Conservation (phyloP, 768 basidiomycete species). For the Trametes coccinea region DNA sequence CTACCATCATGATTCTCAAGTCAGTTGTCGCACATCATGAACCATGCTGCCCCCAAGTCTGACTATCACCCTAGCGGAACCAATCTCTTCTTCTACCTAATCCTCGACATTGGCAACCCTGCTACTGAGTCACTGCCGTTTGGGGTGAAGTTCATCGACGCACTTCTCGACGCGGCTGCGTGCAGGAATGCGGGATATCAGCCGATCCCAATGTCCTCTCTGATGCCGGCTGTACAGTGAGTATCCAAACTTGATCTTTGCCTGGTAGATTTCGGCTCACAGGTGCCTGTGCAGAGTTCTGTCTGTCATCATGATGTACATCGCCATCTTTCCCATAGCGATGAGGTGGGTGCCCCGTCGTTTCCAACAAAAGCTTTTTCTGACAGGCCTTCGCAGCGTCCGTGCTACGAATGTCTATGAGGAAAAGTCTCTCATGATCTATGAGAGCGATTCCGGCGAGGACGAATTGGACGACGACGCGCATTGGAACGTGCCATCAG, state of each 20-base stretch:
- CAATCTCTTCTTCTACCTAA: constrained; percentile 82
- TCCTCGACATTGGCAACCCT: constrained; percentile 81
- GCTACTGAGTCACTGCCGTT: constrained; percentile 67
- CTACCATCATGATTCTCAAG: constrained; percentile 68
- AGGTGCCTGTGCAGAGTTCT: constrained; percentile 54
- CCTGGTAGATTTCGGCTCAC: neutral
- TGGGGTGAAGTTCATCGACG: constrained; percentile 66
- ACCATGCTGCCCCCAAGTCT: neutral
- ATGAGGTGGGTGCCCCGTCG: constrained; percentile 54
- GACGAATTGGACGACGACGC: constrained; percentile 48
- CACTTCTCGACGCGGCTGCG: constrained; percentile 72
- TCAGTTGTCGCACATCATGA: constrained; percentile 37
- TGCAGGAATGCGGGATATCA: constrained; percentile 88
- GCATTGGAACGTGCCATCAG: constrained; percentile 26
- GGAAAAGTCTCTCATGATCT: constrained; percentile 37
- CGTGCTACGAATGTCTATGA: constrained; percentile 53
- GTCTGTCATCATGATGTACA: constrained; percentile 92
- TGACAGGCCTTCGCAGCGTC: constrained; percentile 32
- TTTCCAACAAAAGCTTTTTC: neutral
- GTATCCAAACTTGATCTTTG: constrained; percentile 23
- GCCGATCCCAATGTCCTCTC: constrained; percentile 60
- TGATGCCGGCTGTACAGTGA: constrained; percentile 87
- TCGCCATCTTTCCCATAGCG: constrained; percentile 77
- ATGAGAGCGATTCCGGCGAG: constrained; percentile 52
- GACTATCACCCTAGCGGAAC: constrained; percentile 49